Conservation (phyloP, 164 flowering plant genomes). For the Magnolia changhungtana region DNA sequence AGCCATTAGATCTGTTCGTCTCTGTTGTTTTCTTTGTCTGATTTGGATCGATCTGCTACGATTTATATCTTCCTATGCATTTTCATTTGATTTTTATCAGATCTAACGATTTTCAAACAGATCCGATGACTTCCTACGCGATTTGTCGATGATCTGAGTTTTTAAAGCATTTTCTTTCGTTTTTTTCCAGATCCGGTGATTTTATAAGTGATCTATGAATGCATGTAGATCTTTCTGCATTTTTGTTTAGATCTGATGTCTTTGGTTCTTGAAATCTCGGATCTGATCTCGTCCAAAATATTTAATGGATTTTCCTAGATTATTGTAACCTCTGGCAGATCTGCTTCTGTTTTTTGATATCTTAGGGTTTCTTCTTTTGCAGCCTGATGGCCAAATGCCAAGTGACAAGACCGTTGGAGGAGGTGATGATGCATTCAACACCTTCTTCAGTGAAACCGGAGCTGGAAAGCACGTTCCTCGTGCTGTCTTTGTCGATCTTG, state of each 20-base stretch:
- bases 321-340: too few species aligned
- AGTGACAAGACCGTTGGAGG: slow-evolving; percentile 69
- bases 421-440: slow-evolving; percentile 83
- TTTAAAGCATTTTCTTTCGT: too few species aligned
- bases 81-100: slow-evolving; percentile 3
- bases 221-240: too few species aligned
- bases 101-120: background rate
- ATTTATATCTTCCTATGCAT: background rate
- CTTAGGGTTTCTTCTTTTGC: slow-evolving; percentile 4
- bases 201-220: too few species aligned
- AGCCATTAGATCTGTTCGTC: background rate
- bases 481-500: slow-evolving; percentile 58
- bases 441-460: slow-evolving; percentile 65
- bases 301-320: too few species aligned
- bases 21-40: background rate
- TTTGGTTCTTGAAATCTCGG: too few species aligned
- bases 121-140: background rate
- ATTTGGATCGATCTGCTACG: background rate
- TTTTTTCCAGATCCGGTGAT: too few species aligned
- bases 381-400: slow-evolving; percentile 92
- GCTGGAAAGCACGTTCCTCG: slow-evolving; percentile 61
- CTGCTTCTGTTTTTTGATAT: background rate
- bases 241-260: too few species aligned
- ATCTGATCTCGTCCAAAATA: too few species aligned
- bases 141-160: background rate